phyloP scores from a whole-genome alignment of 805 yeast genomes.

The Pichia manshurica region DNA sequence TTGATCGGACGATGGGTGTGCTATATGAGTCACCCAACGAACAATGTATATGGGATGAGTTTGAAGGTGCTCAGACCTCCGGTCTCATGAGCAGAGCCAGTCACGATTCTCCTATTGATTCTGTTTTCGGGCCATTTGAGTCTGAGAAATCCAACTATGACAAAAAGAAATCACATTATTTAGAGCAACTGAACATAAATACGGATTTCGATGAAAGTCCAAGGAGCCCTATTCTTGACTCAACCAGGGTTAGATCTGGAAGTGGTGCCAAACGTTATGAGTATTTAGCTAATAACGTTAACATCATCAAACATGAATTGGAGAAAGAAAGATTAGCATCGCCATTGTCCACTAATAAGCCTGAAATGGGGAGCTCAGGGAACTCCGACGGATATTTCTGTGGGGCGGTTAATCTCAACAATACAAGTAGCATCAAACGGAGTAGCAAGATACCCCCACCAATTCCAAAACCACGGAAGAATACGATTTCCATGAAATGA shows the following conservation, averaged over 20 bases:
- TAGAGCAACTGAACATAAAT: slow-evolving; percentile 1
- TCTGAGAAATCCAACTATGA: neutral
- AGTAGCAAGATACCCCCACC: slow-evolving; percentile 6
- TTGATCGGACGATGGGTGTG: slow-evolving; percentile 26
- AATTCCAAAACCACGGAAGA: slow-evolving; percentile 7
- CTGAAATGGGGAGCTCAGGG: neutral
- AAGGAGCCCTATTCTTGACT: neutral
- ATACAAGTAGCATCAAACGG: too few species aligned
- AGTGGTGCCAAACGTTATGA: slow-evolving; percentile 22
- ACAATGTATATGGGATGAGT: slow-evolving; percentile 13
- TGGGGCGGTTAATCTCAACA: too few species aligned
- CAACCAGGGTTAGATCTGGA: slow-evolving; percentile 14
- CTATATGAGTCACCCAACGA: slow-evolving; percentile 28
- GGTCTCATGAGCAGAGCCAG: neutral
- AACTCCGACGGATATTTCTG: too few species aligned
- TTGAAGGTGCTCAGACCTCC: slow-evolving; percentile 4
- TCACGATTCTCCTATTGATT: slow-evolving; percentile 2
- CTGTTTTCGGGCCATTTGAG: neutral
- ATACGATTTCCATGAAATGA: neutral
- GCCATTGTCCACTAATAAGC: slow-evolving; percentile 1
- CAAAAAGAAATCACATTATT: neutral
- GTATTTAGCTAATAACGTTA: slow-evolving; percentile 18
- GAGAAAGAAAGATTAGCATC: slow-evolving; percentile 9
- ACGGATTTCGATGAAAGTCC: neutral
- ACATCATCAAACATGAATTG: slow-evolving; percentile 16